Conservation (phyloP, 768 basidiomycete genomes). For the Daedalea quercina region DNA sequence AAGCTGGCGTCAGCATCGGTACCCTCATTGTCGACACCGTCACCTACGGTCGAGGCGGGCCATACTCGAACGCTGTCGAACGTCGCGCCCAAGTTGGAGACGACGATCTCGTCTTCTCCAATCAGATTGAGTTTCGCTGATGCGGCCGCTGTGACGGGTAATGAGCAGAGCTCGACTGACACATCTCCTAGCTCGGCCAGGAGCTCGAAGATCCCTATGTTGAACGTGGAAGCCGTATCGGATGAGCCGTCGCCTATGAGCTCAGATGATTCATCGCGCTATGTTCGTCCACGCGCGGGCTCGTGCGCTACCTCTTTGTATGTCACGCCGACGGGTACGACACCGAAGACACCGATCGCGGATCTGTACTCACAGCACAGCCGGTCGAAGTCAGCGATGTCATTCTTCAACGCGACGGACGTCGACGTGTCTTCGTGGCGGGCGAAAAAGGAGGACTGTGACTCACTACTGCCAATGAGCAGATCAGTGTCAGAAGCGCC, state of each 20-base stretch:
- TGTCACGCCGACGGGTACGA: slow-evolving; percentile 11
- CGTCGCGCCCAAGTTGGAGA: slow-evolving; percentile 20
- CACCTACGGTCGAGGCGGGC: not conserved
- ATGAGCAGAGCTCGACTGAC: not conserved
- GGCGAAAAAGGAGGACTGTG: not conserved
- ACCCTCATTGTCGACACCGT: not conserved
- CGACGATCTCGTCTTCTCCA: slow-evolving; percentile 21
- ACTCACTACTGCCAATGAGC: not conserved
- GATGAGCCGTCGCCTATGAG: not conserved
- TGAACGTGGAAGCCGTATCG: not conserved
- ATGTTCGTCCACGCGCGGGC: slow-evolving; percentile 10
- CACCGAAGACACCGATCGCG: slow-evolving; percentile 23
- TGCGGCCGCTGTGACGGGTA: not conserved
- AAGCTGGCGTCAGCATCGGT: slow-evolving; percentile 1
- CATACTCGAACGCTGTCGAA: slow-evolving; percentile 1
- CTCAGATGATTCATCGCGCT: not conserved
- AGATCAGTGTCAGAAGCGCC: slow-evolving; percentile 9
- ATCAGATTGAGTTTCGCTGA: slow-evolving; percentile 17
- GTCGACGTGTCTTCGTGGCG: slow-evolving; percentile 2
- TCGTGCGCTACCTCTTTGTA: slow-evolving; percentile 21
- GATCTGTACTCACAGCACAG: slow-evolving; percentile 16
- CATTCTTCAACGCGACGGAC: slow-evolving; percentile 6
- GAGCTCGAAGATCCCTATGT: not conserved
- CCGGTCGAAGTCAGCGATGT: slow-evolving; percentile 15
- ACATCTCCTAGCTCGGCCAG: not conserved